These are phyloP conservation scores for Penicillium maclennaniae DNA, from an alignment of 495 filamentous ascomycete species.

Conservation along the genomic window DNA sequence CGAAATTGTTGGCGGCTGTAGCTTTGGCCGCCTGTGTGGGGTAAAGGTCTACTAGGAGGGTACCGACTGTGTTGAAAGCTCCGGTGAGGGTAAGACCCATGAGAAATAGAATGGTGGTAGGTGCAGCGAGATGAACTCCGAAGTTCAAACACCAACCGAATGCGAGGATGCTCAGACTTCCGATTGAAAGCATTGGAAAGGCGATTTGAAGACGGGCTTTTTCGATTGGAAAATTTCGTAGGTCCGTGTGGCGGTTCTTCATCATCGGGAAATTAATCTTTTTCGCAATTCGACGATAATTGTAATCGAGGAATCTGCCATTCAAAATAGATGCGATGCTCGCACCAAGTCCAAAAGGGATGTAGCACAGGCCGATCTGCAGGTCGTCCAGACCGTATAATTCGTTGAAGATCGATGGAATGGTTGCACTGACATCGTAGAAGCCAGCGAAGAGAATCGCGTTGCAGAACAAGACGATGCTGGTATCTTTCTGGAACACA, in stretches of 20 bases:
- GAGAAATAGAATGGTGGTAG: constrained; percentile 55
- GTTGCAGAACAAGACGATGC: constrained; percentile 40
- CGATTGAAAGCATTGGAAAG: constrained; percentile 33
- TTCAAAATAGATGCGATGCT: constrained; percentile 84
- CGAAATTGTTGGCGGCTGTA: constrained; percentile 68
- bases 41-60: constrained; percentile 64
- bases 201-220: constrained; percentile 56
- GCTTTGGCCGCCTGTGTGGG: constrained; percentile 58
- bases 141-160: constrained; percentile 41
- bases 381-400: constrained; percentile 47
- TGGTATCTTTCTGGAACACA: constrained; percentile 51
- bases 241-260: constrained; percentile 48
- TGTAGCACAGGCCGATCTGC: constrained; percentile 47
- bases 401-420: constrained; percentile 39
- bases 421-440: constrained; percentile 36
- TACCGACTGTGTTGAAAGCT: constrained; percentile 54
- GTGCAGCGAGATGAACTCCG: constrained; percentile 38
- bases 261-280: constrained; percentile 43
- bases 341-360: constrained; percentile 49
- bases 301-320: constrained; percentile 66
- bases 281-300: constrained; percentile 42
- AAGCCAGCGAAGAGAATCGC: constrained; percentile 46
- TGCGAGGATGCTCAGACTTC: constrained; percentile 34
- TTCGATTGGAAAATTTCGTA: constrained; percentile 60
- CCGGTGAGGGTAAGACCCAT: constrained; percentile 55